Percentiles rank a stretch among this genome's conserved stretches.
Evolutionary conservation across 768 basidiomycete species (phyloP).

Genomic region (Mycena vulgaris): DNA sequence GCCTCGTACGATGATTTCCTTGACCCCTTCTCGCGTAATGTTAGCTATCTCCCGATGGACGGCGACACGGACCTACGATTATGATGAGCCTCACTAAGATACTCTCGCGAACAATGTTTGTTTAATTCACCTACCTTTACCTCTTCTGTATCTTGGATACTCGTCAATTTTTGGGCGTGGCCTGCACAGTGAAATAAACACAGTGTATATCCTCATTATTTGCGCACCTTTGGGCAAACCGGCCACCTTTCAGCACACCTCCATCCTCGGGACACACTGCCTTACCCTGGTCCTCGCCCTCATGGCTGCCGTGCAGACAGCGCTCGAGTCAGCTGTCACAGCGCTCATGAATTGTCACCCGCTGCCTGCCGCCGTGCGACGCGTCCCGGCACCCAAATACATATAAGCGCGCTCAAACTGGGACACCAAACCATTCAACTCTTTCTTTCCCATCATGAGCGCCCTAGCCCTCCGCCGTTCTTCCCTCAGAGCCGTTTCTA

Average conservation of each 20-base stretch:
- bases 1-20: background rate
- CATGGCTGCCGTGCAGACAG: no score
- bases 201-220: no score
- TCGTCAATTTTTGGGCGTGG: slow-evolving; percentile 11
- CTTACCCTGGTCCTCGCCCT: no score
- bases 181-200: no score
- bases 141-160: slow-evolving; percentile 17
- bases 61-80: slow-evolving; percentile 23
- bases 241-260: background rate
- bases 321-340: no score
- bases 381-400: slow-evolving; percentile 25
- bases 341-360: no score
- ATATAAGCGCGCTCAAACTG: background rate
- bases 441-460: slow-evolving; percentile 24
- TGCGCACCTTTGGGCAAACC: no score
- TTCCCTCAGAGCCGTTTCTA: slow-evolving; percentile 27
- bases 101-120: slow-evolving; percentile 26
- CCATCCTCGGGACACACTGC: no score
- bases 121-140: slow-evolving; percentile 23
- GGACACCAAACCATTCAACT: background rate
- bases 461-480: slow-evolving; percentile 30
- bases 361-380: slow-evolving; percentile 23
- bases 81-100: slow-evolving; percentile 23
- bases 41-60: slow-evolving; percentile 9
- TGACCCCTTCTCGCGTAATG: background rate